These are phyloP conservation scores for Globisporangium viniferum DNA, from an alignment of 352 stramenopile species.

Conservation along the genomic window DNA sequence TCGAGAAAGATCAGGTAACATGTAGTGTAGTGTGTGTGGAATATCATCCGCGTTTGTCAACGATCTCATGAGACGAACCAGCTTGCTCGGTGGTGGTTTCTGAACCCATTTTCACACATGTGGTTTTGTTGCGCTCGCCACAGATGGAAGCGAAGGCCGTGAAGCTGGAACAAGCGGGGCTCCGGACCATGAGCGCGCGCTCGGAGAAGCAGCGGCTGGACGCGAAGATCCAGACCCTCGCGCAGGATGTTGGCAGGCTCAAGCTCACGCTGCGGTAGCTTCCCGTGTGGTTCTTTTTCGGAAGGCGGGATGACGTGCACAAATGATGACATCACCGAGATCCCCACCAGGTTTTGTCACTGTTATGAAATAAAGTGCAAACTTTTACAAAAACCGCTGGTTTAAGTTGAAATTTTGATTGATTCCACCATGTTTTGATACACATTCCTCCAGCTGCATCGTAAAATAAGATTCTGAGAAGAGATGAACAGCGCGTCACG, in stretches of 20 bases:
- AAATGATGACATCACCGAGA: constrained; percentile 3
- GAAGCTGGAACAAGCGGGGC: constrained; percentile 41
- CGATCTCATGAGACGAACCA: background rate
- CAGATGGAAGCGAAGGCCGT: constrained; percentile 35
- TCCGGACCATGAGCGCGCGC: constrained; percentile 41
- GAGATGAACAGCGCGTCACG: constrained; percentile 3
- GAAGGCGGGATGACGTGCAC: background rate
- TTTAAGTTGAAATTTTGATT: background rate
- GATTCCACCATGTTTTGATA: background rate
- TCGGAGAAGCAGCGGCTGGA: constrained; percentile 35
- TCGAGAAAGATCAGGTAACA: constrained; percentile 46
- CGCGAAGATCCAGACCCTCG: constrained; percentile 23
- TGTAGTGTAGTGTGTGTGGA: background rate
- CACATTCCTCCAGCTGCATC: too few relatives aligned
- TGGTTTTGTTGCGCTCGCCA: background rate
- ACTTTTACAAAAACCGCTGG: background rate
- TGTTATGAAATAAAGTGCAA: background rate
- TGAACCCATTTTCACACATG: background rate
- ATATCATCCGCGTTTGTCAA: background rate
- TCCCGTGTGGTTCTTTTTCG: background rate
- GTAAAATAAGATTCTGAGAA: background rate
- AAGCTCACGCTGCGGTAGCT: constrained; percentile 30
- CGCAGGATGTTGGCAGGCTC: constrained; percentile 29
- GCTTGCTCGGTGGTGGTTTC: background rate
- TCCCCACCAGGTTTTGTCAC: background rate